Conservation (phyloP, 352 stramenopile genomes). For the Globisporangium alternatum region DNA sequence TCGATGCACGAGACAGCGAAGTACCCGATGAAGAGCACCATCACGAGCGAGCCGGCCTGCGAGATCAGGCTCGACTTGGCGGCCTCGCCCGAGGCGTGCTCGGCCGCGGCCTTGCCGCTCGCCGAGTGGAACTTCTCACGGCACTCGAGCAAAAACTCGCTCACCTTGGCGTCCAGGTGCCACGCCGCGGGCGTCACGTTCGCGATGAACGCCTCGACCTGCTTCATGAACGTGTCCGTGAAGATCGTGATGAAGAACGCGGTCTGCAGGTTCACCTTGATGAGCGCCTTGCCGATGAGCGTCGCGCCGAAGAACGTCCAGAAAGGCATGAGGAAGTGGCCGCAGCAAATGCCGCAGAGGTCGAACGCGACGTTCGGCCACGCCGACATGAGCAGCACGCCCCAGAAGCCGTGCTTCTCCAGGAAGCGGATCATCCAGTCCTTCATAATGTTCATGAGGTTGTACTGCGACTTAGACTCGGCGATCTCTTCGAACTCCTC, state of each 20-base stretch:
- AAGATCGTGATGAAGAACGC: constrained; percentile 92
- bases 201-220: constrained; percentile 84
- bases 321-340: constrained; percentile 94
- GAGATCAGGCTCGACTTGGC: constrained; percentile 71
- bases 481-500: constrained; percentile 90
- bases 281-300: constrained; percentile 91
- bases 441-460: constrained; percentile 91
- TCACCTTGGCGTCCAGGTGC: constrained; percentile 76
- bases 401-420: constrained; percentile 90
- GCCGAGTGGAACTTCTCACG: constrained; percentile 86
- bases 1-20: constrained; percentile 90
- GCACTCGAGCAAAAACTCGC: constrained; percentile 84
- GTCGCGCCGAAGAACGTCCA: constrained; percentile 95
- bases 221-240: constrained; percentile 79
- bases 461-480: constrained; percentile 80
- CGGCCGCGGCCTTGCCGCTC: constrained; percentile 47
- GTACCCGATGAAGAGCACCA: constrained; percentile 88
- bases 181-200: constrained; percentile 65
- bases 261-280: constrained; percentile 90
- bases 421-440: constrained; percentile 93
- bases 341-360: constrained; percentile 93
- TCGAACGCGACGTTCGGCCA: constrained; percentile 95
- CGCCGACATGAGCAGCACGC: constrained; percentile 92
- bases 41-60: constrained; percentile 72
- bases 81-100: constrained; percentile 44